A percentile compares a stretch with the other conserved stretches of the same genome.
phyloP scores from a whole-genome alignment of 108 stramenopile species.

The Skeletonema grethae region DNA sequence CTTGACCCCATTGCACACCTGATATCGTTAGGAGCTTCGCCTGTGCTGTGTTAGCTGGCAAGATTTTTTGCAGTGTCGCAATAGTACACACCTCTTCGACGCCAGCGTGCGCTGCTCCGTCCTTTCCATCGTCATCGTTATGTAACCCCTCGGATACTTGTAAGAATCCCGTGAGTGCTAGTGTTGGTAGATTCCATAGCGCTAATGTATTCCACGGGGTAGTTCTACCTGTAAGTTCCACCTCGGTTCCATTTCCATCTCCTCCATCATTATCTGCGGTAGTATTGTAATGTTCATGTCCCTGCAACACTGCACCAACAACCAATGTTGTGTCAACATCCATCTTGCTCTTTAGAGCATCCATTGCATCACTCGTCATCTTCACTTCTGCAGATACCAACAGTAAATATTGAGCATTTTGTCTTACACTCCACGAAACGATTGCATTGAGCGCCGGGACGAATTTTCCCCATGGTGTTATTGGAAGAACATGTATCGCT shows the following conservation, averaged over 20 bases:
- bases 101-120: conserved; percentile 51
- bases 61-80: conserved; percentile 71
- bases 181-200: conserved; percentile 82
- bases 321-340: conserved; percentile 74
- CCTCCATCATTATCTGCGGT: conserved; percentile 2
- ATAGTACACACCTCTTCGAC: conserved; percentile 90
- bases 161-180: conserved; percentile 85
- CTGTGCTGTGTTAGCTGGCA: conserved; percentile 37
- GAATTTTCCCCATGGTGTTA: conserved; percentile 94
- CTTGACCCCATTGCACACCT: conserved; percentile 56
- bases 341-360: conserved; percentile 53
- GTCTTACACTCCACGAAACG: conserved; percentile 31
- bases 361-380: conserved; percentile 42
- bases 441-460: conserved; percentile 90
- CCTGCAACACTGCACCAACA: conserved; percentile 86
- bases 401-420: conserved; percentile 49
- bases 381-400: conserved; percentile 84
- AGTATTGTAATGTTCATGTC: conserved; percentile 68
- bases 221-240: conserved; percentile 69
- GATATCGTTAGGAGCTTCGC: conserved; percentile 69
- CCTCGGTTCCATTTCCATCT: conserved; percentile 12
- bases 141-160: conserved; percentile 77
- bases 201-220: conserved; percentile 96
- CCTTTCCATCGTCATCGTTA: conserved; percentile 37
- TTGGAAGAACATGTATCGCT: conserved; percentile 65